Conservation (phyloP, 176 grass and related monocot species). For the Olyra latifolia region DNA sequence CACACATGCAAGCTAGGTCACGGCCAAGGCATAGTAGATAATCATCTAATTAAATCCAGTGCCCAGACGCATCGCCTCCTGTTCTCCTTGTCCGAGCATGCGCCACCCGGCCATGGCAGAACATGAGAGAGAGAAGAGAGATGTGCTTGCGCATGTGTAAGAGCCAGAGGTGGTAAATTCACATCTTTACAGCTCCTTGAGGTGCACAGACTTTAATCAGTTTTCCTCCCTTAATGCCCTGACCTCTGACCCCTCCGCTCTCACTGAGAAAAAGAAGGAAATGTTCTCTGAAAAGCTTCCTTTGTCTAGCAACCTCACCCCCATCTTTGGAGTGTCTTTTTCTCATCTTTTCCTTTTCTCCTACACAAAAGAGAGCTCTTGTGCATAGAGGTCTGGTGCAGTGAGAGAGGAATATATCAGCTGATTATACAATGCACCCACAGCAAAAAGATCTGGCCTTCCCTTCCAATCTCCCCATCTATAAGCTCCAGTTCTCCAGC, state of each 20-base stretch:
- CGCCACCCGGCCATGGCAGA: slow-evolving; percentile 11
- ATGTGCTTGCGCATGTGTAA: slow-evolving; percentile 38
- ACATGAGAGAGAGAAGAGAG: slow-evolving; percentile 12
- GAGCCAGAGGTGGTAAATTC: slow-evolving; percentile 49
- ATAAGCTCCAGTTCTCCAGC: slow-evolving; percentile 26
- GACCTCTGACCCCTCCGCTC: slow-evolving; percentile 30
- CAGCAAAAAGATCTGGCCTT: slow-evolving; percentile 47
- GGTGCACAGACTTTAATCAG: slow-evolving; percentile 63
- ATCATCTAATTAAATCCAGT: slow-evolving; percentile 37
- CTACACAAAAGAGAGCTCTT: slow-evolving; percentile 47
- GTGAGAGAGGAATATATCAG: slow-evolving; percentile 58
- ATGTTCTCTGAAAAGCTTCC: slow-evolving; percentile 88
- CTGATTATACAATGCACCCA: slow-evolving; percentile 37
- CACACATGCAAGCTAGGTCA: background rate
- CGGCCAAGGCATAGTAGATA: slow-evolving; percentile 5
- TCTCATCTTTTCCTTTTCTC: slow-evolving; percentile 57
- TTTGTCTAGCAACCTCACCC: slow-evolving; percentile 65
- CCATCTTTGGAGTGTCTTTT: slow-evolving; percentile 77
- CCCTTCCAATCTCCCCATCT: slow-evolving; percentile 9
- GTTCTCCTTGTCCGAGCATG: background rate
- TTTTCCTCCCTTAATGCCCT: slow-evolving; percentile 63
- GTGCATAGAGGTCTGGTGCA: slow-evolving; percentile 27
- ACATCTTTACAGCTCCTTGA: slow-evolving; percentile 66
- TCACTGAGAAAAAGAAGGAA: slow-evolving; percentile 48
- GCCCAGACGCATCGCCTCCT: background rate